Percentiles rank a stretch among this genome's conserved stretches.
phyloP scores from a whole-genome alignment of 305 asterid genomes.

The Rubia peregrina region DNA sequence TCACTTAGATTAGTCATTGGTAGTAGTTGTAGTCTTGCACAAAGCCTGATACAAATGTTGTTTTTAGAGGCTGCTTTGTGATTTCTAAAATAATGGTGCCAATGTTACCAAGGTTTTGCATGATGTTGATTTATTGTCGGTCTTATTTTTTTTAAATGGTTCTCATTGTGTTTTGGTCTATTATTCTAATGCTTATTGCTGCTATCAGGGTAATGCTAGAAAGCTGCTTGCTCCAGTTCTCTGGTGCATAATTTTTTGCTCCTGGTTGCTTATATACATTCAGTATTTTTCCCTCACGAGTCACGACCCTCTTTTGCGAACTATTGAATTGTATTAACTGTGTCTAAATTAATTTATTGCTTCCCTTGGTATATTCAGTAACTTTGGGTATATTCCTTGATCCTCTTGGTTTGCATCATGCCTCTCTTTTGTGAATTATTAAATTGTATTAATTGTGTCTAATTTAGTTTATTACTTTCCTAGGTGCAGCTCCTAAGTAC shows the following conservation, averaged over 20 bases:
- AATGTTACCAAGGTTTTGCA: neutral
- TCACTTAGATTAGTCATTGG: neutral
- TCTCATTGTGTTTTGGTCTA: neutral
- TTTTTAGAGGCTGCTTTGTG: neutral
- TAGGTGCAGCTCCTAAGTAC: slow-evolving; percentile 66
- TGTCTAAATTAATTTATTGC: slow-evolving; percentile 2
- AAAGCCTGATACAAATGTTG: neutral
- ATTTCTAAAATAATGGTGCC: neutral
- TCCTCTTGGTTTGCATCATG: too few species aligned
- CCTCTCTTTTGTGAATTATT: neutral
- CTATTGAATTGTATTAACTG: slow-evolving; percentile 3
- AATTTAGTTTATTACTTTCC: slow-evolving; percentile 13
- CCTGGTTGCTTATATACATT: slow-evolving; percentile 56
- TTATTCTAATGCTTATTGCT: neutral
- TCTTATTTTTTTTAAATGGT: neutral
- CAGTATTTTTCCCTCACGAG: slow-evolving; percentile 32
- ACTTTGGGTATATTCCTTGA: too few species aligned
- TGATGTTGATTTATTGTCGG: neutral
- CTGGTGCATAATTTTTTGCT: slow-evolving; percentile 71
- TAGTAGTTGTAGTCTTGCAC: neutral
- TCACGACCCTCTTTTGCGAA: slow-evolving; percentile 11
- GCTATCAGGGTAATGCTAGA: slow-evolving; percentile 83
- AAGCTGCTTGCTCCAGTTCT: slow-evolving; percentile 82
- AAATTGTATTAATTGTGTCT: slow-evolving; percentile 3
- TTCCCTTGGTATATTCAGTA: slow-evolving; percentile 26